Evolutionary conservation across 2,329 filamentous ascomycete species (phyloP).

Genomic region (Cordyceps javanica): DNA sequence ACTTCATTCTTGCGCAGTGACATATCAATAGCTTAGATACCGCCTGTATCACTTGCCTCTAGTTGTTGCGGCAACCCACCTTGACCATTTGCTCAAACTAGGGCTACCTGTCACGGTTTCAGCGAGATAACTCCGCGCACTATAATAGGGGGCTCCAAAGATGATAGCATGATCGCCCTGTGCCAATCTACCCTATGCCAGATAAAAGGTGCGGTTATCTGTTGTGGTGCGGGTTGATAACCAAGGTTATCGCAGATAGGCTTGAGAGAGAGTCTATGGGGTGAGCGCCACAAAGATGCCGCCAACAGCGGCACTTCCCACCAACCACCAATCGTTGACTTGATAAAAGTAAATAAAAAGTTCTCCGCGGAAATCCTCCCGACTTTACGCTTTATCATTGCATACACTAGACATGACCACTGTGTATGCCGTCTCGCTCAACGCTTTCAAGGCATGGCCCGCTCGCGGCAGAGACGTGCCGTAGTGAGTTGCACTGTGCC

Average conservation of each 20-base stretch:
- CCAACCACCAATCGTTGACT: not conserved
- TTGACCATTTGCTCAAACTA: not conserved
- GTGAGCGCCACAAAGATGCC: constrained; percentile 9
- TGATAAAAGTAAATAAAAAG: not conserved
- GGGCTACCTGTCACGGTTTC: not conserved
- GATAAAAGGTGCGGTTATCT: not conserved
- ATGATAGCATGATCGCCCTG: not conserved
- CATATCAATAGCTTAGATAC: not conserved
- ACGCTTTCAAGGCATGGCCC: not conserved
- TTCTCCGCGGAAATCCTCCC: constrained; percentile 7
- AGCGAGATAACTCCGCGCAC: not conserved
- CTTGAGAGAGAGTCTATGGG: not conserved
- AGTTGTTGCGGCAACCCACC: not conserved
- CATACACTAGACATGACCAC: not conserved
- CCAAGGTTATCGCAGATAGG: constrained; percentile 6
- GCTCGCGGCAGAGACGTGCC: constrained; percentile 4
- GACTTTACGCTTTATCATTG: not conserved
- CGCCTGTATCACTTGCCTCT: not conserved
- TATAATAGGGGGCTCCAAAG: not conserved
- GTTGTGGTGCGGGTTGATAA: not conserved
- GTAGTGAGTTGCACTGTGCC: constrained; percentile 8
- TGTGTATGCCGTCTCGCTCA: not conserved
- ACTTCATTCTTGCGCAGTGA: not conserved
- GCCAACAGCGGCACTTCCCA: not conserved
- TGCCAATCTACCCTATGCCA: not conserved